phyloP scores from a whole-genome alignment of 164 flowering plant species.

The Vitis rotundifolia region DNA sequence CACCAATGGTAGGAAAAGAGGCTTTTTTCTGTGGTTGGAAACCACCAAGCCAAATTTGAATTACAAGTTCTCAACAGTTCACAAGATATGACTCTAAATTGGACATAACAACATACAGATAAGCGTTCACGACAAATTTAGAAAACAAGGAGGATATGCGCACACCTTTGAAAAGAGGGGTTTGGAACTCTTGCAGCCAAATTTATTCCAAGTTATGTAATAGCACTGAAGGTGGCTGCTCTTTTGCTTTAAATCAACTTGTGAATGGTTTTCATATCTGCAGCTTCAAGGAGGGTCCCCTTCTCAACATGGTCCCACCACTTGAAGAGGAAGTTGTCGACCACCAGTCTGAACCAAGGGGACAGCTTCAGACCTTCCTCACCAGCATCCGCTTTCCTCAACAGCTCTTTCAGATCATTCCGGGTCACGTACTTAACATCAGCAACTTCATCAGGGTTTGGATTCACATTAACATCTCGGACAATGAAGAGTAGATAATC shows the following conservation, averaged over 20 bases:
- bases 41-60: no score
- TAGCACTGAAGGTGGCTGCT: slow-evolving; percentile 1
- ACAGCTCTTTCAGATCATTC: slow-evolving; percentile 73
- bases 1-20: no score
- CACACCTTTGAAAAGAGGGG: neutral
- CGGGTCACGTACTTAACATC: slow-evolving; percentile 73
- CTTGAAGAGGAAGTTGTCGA: slow-evolving; percentile 85
- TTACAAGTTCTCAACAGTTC: no score
- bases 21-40: no score
- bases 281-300: slow-evolving; percentile 64
- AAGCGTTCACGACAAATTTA: no score
- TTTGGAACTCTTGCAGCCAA: neutral
- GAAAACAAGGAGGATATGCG: no score
- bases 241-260: slow-evolving; percentile 42
- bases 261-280: slow-evolving; percentile 92
- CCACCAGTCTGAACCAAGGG: slow-evolving; percentile 94
- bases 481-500: slow-evolving; percentile 94
- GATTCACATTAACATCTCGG: slow-evolving; percentile 65
- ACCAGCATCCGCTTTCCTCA: slow-evolving; percentile 89
- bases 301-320: slow-evolving; percentile 96
- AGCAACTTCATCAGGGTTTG: slow-evolving; percentile 94
- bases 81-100: no score
- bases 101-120: no score
- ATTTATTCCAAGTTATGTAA: neutral
- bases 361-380: slow-evolving; percentile 88